A percentile compares a stretch with the other conserved stretches of the same genome.
phyloP scores from a whole-genome alignment of 192 early-diverging fungal genomes.

The Mortierella alpina region DNA sequence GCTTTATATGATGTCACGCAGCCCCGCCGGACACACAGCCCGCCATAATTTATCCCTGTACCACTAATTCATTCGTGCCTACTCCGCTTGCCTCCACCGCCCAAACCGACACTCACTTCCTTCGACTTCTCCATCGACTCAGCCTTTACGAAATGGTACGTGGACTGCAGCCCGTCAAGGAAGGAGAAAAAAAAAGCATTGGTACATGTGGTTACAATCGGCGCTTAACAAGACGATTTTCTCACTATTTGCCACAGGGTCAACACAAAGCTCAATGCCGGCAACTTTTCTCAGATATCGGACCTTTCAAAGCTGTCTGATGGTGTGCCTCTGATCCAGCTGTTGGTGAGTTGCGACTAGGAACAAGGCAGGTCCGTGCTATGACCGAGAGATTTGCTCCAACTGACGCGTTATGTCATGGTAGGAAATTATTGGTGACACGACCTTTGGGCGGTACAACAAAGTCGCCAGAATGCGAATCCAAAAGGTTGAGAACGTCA shows the following conservation, averaged over 20 bases:
- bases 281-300: slow-evolving; percentile 55
- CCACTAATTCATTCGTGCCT: background rate
- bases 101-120: background rate
- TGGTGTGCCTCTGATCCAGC: slow-evolving; percentile 68
- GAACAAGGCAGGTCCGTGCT: slow-evolving; percentile 6
- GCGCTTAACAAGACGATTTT: background rate
- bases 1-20: slow-evolving; percentile 8
- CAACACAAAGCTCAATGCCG: slow-evolving; percentile 77
- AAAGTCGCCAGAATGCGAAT: slow-evolving; percentile 90
- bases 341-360: slow-evolving; percentile 56
- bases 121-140: slow-evolving; percentile 8
- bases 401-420: slow-evolving; percentile 2
- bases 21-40: background rate
- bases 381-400: slow-evolving; percentile 42
- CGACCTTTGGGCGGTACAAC: slow-evolving; percentile 88
- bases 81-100: slow-evolving; percentile 7
- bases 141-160: slow-evolving; percentile 89
- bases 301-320: slow-evolving; percentile 57
- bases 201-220: background rate
- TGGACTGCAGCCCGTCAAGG: background rate
- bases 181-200: background rate
- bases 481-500: slow-evolving; percentile 95
- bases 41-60: background rate
- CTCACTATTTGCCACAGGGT: slow-evolving; percentile 60
- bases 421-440: slow-evolving; percentile 95